These are phyloP conservation scores for Groenewaldozyma auringiensis DNA, from an alignment of 1,139 yeast species.

Conservation along the genomic window DNA sequence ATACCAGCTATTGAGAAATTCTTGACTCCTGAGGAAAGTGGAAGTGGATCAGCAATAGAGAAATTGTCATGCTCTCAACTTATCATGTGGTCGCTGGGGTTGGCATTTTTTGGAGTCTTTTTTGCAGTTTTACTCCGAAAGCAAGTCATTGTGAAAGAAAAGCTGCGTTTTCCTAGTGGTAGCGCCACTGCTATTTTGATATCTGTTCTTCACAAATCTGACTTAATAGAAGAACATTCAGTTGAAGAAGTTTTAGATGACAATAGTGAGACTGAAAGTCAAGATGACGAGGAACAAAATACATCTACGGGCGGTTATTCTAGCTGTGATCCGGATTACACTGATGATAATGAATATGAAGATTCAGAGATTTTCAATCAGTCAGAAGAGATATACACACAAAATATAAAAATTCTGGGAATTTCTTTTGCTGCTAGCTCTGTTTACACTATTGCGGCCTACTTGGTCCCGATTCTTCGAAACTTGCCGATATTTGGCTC, in stretches of 20 bases:
- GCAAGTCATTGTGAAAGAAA: constrained; percentile 78
- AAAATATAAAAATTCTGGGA: constrained; percentile 51
- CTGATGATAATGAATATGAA: constrained; percentile 8
- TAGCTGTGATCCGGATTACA: constrained; percentile 7
- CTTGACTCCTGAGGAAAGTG: constrained; percentile 69
- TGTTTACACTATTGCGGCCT: constrained; percentile 59
- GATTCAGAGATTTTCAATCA: constrained; percentile 10
- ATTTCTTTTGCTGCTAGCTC: constrained; percentile 65
- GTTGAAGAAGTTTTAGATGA: constrained; percentile 9
- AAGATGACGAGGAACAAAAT: constrained; percentile 6
- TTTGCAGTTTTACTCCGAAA: constrained; percentile 84
- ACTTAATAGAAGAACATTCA: constrained; percentile 14
- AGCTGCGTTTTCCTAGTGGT: constrained; percentile 89
- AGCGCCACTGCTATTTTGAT: constrained; percentile 93
- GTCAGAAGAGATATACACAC: constrained; percentile 35
- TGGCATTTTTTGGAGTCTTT: constrained; percentile 91
- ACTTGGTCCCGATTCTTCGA: constrained; percentile 63
- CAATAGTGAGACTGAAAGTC: constrained; percentile 9
- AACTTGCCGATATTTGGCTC: constrained; percentile 70
- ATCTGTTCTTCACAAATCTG: constrained; percentile 66
- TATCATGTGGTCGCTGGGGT: constrained; percentile 72
- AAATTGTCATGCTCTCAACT: constrained; percentile 41
- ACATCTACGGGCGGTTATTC: background rate
- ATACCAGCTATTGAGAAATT: constrained; percentile 93
- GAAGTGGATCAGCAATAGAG: constrained; percentile 31